These are phyloP conservation scores for Hymenoscyphus albidus DNA, from an alignment of 2,329 filamentous ascomycete species.

Conservation along the genomic window DNA sequence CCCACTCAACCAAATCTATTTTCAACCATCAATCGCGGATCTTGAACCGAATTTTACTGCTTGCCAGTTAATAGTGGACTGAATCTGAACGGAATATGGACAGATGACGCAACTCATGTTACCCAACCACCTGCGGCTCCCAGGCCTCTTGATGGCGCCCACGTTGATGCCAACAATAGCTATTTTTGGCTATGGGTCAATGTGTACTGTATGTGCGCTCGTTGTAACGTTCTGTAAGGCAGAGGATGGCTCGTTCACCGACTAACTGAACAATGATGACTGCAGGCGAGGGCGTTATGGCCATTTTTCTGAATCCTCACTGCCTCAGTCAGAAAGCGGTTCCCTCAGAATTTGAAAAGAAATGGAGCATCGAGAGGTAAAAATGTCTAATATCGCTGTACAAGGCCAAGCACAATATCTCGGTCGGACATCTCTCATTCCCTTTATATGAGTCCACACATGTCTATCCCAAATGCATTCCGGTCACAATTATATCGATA, in stretches of 20 bases:
- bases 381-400: too few relatives aligned
- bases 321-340: not conserved
- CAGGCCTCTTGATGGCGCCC: not conserved
- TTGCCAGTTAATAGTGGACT: not conserved
- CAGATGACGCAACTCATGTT: not conserved
- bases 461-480: too few relatives aligned
- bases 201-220: not conserved
- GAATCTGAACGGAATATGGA: not conserved
- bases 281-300: not conserved
- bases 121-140: not conserved
- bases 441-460: too few relatives aligned
- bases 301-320: not conserved
- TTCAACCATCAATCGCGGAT: not conserved
- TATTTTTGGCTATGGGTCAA: too few relatives aligned
- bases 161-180: constrained; percentile 2
- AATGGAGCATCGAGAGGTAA: too few relatives aligned
- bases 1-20: constrained; percentile 12
- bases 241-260: not conserved
- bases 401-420: too few relatives aligned
- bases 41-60: not conserved
- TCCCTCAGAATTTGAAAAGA: too few relatives aligned
- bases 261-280: not conserved
- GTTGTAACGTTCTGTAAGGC: not conserved
- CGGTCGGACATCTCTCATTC: too few relatives aligned
- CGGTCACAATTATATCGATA: too few relatives aligned